Conservation (phyloP, 768 basidiomycete genomes). For the Suillus americanus region DNA sequence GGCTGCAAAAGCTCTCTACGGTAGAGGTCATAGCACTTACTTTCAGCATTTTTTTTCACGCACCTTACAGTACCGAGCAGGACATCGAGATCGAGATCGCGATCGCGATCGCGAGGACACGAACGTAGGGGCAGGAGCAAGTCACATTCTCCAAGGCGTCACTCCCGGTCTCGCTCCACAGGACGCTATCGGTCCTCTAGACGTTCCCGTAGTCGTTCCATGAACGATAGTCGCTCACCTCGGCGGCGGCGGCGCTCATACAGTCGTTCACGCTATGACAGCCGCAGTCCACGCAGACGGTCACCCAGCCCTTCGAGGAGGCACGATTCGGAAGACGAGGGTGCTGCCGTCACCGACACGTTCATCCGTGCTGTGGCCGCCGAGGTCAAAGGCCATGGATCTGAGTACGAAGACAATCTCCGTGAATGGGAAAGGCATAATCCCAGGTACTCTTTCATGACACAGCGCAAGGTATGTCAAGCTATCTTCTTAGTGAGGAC, state of each 20-base stretch:
- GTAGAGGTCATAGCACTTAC: constrained; percentile 40
- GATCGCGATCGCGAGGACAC: constrained; percentile 33
- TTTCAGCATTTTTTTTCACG: neutral
- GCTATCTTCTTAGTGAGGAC: constrained; percentile 3
- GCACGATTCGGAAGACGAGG: constrained; percentile 54
- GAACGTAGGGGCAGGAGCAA: constrained; percentile 25
- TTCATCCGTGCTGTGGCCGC: constrained; percentile 88
- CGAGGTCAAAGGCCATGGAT: constrained; percentile 80
- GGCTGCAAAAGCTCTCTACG: constrained; percentile 75
- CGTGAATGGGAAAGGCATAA: constrained; percentile 77
- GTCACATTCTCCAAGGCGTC: constrained; percentile 32
- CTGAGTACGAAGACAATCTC: constrained; percentile 72
- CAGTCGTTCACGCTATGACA: constrained; percentile 35
- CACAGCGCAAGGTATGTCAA: constrained; percentile 48
- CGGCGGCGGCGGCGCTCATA: constrained; percentile 39
- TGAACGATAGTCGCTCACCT: constrained; percentile 45
- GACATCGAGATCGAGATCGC: constrained; percentile 34
- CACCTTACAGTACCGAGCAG: constrained; percentile 5
- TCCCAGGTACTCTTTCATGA: constrained; percentile 79
- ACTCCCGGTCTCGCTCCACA: constrained; percentile 34
- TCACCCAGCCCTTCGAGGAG: constrained; percentile 32
- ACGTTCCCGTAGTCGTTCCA: constrained; percentile 52
- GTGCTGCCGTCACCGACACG: constrained; percentile 64
- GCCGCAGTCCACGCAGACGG: constrained; percentile 48
- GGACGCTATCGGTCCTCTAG: constrained; percentile 40